phyloP scores from a whole-genome alignment of 2,329 filamentous ascomycete genomes.

The Fusarium nisikadoi region DNA sequence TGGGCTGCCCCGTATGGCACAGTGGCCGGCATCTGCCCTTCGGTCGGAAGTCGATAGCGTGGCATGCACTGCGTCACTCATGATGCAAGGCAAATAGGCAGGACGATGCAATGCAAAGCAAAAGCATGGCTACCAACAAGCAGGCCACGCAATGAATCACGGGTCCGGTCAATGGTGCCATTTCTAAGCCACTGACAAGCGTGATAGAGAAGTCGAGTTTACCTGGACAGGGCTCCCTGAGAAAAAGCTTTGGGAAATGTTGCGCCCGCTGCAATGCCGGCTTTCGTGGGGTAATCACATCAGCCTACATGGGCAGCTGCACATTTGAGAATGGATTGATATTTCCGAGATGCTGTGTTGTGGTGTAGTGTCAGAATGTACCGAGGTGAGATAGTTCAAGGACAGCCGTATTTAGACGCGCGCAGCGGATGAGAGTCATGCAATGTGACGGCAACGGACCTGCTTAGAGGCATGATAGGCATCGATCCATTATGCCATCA shows the following conservation, averaged over 20 bases:
- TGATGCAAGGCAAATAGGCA: slow-evolving; percentile 20
- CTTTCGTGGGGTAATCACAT: slow-evolving; percentile 39
- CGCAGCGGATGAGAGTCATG: slow-evolving; percentile 26
- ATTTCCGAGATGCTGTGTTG: slow-evolving; percentile 14
- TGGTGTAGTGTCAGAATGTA: slow-evolving; percentile 8
- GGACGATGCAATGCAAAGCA: slow-evolving; percentile 23
- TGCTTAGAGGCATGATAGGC: slow-evolving; percentile 26
- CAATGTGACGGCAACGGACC: slow-evolving; percentile 26
- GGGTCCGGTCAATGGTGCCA: slow-evolving; percentile 34
- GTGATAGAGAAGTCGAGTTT: slow-evolving; percentile 12
- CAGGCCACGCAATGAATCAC: slow-evolving; percentile 29
- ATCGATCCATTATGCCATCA: slow-evolving; percentile 11
- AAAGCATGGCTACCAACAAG: slow-evolving; percentile 21
- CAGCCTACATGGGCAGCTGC: slow-evolving; percentile 13
- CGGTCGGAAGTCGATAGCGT: slow-evolving; percentile 15
- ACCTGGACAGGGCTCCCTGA: not conserved
- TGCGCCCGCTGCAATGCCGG: slow-evolving; percentile 38
- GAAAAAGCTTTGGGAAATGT: slow-evolving; percentile 10
- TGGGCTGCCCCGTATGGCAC: not conserved
- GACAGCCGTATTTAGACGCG: slow-evolving; percentile 22
- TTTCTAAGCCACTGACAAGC: slow-evolving; percentile 32
- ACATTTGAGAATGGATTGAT: slow-evolving; percentile 18
- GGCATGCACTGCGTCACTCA: slow-evolving; percentile 37
- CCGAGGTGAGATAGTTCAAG: slow-evolving; percentile 10
- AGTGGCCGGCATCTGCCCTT: slow-evolving; percentile 6